Evolutionary conservation across 345 rosid species (phyloP).

Genomic region (Noccaea bulbosa): DNA sequence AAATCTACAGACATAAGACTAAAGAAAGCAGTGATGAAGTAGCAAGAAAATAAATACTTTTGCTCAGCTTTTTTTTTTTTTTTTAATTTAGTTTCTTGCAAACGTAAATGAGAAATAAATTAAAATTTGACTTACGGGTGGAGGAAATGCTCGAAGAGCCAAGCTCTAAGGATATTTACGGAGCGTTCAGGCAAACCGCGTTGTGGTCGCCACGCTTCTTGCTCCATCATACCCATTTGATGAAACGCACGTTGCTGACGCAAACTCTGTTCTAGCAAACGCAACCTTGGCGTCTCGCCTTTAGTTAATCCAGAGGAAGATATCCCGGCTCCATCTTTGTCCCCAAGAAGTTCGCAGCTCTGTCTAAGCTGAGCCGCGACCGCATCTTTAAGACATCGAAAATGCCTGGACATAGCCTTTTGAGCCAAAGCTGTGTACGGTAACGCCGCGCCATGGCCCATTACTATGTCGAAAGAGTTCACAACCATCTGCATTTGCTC

Average conservation of each 20-base stretch:
- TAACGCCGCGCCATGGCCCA: conserved; percentile 89
- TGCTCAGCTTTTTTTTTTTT: conserved; percentile 17
- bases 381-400: conserved; percentile 89
- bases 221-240: conserved; percentile 97
- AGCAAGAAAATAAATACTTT: conserved; percentile 18
- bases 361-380: conserved; percentile 69
- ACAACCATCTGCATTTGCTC: conserved; percentile 98
- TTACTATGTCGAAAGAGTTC: conserved; percentile 89
- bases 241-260: conserved; percentile 92
- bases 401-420: conserved; percentile 98
- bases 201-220: conserved; percentile 97
- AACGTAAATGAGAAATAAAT: conserved; percentile 1
- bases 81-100: background rate
- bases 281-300: conserved; percentile 94
- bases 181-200: conserved; percentile 98
- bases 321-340: conserved; percentile 66
- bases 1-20: conserved; percentile 29
- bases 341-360: conserved; percentile 80
- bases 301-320: conserved; percentile 70
- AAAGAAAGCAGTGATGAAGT: conserved; percentile 12
- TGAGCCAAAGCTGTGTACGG: conserved; percentile 95
- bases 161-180: conserved; percentile 86
- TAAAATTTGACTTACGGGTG: conserved; percentile 80
- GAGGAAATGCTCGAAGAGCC: conserved; percentile 99
- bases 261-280: conserved; percentile 78